These are phyloP conservation scores for Ceratocystis lukuohia DNA, from an alignment of 2,329 filamentous ascomycete genomes.

Conservation along the genomic window DNA sequence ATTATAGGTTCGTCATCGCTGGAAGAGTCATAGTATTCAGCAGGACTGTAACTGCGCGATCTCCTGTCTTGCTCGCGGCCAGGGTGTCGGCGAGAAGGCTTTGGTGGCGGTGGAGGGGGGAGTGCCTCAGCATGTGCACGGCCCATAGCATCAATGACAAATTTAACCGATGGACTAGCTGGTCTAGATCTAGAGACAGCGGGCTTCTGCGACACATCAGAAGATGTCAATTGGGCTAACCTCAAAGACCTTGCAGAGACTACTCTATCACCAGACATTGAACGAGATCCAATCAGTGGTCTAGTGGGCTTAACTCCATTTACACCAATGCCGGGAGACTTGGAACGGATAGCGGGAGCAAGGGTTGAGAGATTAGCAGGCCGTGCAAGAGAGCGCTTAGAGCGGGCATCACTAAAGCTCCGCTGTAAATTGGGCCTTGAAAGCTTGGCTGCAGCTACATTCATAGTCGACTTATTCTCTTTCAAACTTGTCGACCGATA, in stretches of 20 bases:
- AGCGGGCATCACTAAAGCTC: constrained; percentile 41
- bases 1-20: constrained; percentile 52
- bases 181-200: constrained; percentile 33
- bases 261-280: constrained; percentile 30
- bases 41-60: constrained; percentile 18
- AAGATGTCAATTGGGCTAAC: constrained; percentile 37
- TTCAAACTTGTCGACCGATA: constrained; percentile 35
- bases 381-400: constrained; percentile 30
- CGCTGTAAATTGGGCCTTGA: constrained; percentile 37
- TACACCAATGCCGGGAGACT: constrained; percentile 15
- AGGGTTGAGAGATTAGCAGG: constrained; percentile 34
- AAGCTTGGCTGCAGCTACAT: constrained; percentile 36
- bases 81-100: constrained; percentile 5
- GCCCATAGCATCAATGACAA: constrained; percentile 50
- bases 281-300: constrained; percentile 26
- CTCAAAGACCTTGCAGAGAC: constrained; percentile 41
- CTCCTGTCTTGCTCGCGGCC: constrained; percentile 16
- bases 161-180: constrained; percentile 45
- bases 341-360: constrained; percentile 33
- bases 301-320: constrained; percentile 16
- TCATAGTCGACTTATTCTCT: constrained; percentile 30
- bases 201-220: constrained; percentile 39
- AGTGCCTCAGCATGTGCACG: constrained; percentile 41
- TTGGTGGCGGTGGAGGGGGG: background rate
- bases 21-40: constrained; percentile 41